phyloP scores from a whole-genome alignment of 805 yeast genomes.

The Cephaloascus fragrans region DNA sequence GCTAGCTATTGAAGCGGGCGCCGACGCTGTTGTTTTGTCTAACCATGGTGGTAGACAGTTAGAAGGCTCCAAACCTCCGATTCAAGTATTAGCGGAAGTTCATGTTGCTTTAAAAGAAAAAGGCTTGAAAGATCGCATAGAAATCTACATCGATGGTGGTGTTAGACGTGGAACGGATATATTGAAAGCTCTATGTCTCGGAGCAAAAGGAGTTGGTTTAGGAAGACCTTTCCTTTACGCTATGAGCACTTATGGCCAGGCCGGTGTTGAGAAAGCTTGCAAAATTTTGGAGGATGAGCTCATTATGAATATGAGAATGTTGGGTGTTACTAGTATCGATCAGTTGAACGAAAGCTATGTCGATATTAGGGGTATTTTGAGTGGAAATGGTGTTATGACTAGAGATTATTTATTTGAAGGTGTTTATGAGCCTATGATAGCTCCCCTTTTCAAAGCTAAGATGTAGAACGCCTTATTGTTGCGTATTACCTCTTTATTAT shows the following conservation, averaged over 20 bases:
- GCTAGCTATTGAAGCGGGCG: slow-evolving; percentile 61
- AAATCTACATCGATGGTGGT: slow-evolving; percentile 61
- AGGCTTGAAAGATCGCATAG: slow-evolving; percentile 35
- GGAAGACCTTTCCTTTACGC: slow-evolving; percentile 64
- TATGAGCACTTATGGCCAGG: slow-evolving; percentile 52
- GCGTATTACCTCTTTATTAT: too few species aligned
- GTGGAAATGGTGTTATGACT: slow-evolving; percentile 34
- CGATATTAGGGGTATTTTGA: slow-evolving; percentile 39
- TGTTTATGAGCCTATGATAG: slow-evolving; percentile 47
- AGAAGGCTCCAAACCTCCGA: slow-evolving; percentile 72
- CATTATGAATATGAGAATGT: slow-evolving; percentile 66
- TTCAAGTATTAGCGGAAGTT: slow-evolving; percentile 65
- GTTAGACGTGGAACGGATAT: slow-evolving; percentile 61
- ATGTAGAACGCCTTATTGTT: too few species aligned
- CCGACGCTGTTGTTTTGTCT: slow-evolving; percentile 71
- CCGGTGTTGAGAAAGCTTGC: slow-evolving; percentile 51
- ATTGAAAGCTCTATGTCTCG: slow-evolving; percentile 55
- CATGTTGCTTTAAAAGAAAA: slow-evolving; percentile 39
- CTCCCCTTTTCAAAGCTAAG: slow-evolving; percentile 37
- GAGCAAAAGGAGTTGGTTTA: slow-evolving; percentile 63
- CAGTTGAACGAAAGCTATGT: slow-evolving; percentile 53
- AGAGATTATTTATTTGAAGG: slow-evolving; percentile 43
- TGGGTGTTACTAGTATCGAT: slow-evolving; percentile 57
- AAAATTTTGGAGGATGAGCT: slow-evolving; percentile 61
- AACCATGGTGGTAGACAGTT: slow-evolving; percentile 90